These are phyloP conservation scores for Proliferodiscus dingleyae DNA, from an alignment of 2,329 filamentous ascomycete genomes.

Conservation along the genomic window DNA sequence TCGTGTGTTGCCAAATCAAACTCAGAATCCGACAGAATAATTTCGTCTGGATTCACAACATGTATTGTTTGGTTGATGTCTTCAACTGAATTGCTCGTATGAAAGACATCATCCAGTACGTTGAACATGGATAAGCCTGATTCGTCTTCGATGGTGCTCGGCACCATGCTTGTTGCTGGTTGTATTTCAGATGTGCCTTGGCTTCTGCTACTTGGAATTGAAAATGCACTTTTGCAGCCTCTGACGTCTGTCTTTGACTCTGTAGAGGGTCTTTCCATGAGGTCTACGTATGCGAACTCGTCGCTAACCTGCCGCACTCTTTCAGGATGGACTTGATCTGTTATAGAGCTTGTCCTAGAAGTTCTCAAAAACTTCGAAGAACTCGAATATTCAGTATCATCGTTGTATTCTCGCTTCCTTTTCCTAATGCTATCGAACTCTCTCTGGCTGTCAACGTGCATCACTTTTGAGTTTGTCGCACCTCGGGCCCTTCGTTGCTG, in stretches of 20 bases:
- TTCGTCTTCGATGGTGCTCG: neutral
- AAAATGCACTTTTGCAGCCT: neutral
- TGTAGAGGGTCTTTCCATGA: neutral
- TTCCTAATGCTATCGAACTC: constrained; percentile 3
- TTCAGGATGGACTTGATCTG: neutral
- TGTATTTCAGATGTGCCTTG: neutral
- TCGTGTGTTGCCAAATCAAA: no score
- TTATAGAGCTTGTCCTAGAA: neutral
- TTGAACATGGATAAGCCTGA: neutral
- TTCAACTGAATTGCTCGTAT: neutral
- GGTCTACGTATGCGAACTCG: neutral
- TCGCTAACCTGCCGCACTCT: neutral
- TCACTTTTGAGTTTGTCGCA: constrained; percentile 2
- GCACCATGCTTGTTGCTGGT: neutral
- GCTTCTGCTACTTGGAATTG: neutral
- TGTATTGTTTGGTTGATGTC: neutral
- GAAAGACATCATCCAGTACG: neutral
- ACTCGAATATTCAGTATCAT: neutral
- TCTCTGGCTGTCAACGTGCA: neutral
- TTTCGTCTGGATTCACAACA: neutral
- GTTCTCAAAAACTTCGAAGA: neutral
- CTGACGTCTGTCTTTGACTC: neutral
- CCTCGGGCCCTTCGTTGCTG: constrained; percentile 28
- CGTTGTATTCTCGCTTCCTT: neutral
- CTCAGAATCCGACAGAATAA: neutral